A percentile compares a stretch with the other conserved stretches of the same genome.
Conservation (phyloP, 2,329 filamentous ascomycete genomes). For the Aspergillus calidoustus region DNA sequence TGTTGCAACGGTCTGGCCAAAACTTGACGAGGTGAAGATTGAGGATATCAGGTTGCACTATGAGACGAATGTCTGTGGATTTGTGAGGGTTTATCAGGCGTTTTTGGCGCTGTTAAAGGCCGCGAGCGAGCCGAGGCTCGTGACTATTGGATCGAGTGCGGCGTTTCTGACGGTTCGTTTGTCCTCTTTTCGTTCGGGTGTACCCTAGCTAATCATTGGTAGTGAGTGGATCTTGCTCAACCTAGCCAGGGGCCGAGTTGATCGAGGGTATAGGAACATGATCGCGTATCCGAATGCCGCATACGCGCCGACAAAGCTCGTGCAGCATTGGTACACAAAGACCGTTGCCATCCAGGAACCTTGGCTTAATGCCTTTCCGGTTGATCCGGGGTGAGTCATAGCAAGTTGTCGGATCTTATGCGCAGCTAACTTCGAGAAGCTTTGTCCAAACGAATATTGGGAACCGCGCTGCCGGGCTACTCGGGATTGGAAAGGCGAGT, state of each 20-base stretch:
- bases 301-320: constrained; percentile 23
- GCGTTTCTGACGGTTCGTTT: constrained; percentile 15
- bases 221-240: constrained; percentile 1
- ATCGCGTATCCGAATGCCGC: constrained; percentile 19
- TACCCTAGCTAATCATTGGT: not conserved
- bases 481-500: constrained; percentile 25
- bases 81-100: constrained; percentile 21
- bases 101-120: constrained; percentile 18
- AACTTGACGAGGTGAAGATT: constrained; percentile 20
- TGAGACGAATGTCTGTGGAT: constrained; percentile 42
- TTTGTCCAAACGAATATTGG: constrained; percentile 32
- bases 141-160: constrained; percentile 22
- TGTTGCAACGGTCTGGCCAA: constrained; percentile 32
- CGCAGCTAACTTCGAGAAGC: constrained; percentile 9
- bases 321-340: constrained; percentile 25
- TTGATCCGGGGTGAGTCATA: constrained; percentile 25
- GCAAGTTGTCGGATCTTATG: not conserved
- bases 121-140: constrained; percentile 20
- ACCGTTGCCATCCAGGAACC: constrained; percentile 15
- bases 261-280: constrained; percentile 12
- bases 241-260: not conserved
- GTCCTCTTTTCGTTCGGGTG: not conserved
- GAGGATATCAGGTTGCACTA: constrained; percentile 33
- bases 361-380: constrained; percentile 25
- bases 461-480: constrained; percentile 20